Percentiles rank a stretch among this genome's conserved stretches.
Evolutionary conservation across 495 filamentous ascomycete species (phyloP).

Genomic region (Penicillium egyptiacum): DNA sequence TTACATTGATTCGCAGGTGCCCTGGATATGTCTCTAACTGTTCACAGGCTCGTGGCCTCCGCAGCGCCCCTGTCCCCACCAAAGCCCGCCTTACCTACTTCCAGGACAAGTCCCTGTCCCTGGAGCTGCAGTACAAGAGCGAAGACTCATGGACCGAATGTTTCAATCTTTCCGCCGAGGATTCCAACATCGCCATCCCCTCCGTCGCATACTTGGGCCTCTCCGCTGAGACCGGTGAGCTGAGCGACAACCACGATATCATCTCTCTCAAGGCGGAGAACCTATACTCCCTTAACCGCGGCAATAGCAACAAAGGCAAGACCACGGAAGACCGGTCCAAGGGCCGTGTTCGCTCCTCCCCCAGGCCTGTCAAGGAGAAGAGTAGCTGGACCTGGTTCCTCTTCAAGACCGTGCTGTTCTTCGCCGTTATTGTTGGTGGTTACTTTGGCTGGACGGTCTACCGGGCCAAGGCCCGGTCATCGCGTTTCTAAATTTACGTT

Average conservation of each 20-base stretch:
- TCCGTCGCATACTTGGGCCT: constrained; percentile 93
- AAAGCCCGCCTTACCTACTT: constrained; percentile 92
- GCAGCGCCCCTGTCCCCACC: constrained; percentile 73
- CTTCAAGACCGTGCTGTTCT: constrained; percentile 77
- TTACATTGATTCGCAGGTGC: not conserved
- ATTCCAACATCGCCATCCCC: constrained; percentile 75
- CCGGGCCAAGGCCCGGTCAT: constrained; percentile 67
- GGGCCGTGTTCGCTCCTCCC: constrained; percentile 33
- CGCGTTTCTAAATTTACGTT: constrained; percentile 64
- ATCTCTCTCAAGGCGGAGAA: constrained; percentile 85
- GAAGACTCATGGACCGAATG: constrained; percentile 87
- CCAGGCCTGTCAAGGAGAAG: constrained; percentile 38
- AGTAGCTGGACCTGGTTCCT: constrained; percentile 93
- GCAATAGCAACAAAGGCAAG: constrained; percentile 38
- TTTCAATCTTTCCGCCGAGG: constrained; percentile 66
- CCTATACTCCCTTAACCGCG: constrained; percentile 65
- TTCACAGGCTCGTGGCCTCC: constrained; percentile 75
- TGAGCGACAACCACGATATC: constrained; percentile 98
- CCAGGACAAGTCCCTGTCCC: constrained; percentile 86
- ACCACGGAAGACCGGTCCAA: constrained; percentile 36
- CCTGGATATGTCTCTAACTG: not conserved
- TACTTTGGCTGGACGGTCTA: constrained; percentile 88
- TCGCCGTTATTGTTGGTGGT: constrained; percentile 62
- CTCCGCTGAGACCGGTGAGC: constrained; percentile 91
- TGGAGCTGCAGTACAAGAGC: constrained; percentile 90